These are phyloP conservation scores for Coemansia sp. DNA, from an alignment of 192 early-diverging fungal genomes.

Conservation along the genomic window DNA sequence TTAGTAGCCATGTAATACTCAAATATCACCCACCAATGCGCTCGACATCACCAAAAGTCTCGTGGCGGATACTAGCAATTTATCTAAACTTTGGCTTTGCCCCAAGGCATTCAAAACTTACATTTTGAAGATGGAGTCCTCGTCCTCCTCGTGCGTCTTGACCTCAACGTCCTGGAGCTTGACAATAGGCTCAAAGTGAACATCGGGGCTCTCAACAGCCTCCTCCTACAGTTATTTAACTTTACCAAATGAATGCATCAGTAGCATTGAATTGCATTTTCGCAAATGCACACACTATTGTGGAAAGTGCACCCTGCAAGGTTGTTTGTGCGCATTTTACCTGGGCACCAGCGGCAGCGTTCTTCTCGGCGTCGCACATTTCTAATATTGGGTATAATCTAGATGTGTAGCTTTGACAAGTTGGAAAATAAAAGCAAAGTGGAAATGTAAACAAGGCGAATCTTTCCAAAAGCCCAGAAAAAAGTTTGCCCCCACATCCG, in stretches of 20 bases:
- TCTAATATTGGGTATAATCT: background rate
- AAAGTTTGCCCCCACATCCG: constrained; percentile 9
- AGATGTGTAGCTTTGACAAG: background rate
- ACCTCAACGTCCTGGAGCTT: constrained; percentile 88
- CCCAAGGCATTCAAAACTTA: constrained; percentile 18
- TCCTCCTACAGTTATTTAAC: constrained; percentile 58
- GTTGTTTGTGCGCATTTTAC: constrained; percentile 23
- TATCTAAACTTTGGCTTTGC: no score
- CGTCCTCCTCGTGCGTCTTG: constrained; percentile 97
- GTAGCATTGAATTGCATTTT: constrained; percentile 1
- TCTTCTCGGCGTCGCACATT: constrained; percentile 52
- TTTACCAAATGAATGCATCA: constrained; percentile 2
- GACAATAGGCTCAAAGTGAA: constrained; percentile 96
- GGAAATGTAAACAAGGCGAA: background rate
- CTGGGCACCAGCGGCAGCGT: constrained; percentile 34
- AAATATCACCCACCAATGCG: background rate
- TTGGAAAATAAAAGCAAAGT: background rate
- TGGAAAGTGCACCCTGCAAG: background rate
- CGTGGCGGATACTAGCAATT: no score
- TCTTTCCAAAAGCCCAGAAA: background rate
- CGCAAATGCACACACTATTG: background rate
- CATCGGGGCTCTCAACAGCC: constrained; percentile 75
- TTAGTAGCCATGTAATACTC: background rate
- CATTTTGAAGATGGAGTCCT: constrained; percentile 85
- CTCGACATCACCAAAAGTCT: no score